phyloP scores from a whole-genome alignment of 331 rosid species.

The Erythrophleum ivorense region DNA sequence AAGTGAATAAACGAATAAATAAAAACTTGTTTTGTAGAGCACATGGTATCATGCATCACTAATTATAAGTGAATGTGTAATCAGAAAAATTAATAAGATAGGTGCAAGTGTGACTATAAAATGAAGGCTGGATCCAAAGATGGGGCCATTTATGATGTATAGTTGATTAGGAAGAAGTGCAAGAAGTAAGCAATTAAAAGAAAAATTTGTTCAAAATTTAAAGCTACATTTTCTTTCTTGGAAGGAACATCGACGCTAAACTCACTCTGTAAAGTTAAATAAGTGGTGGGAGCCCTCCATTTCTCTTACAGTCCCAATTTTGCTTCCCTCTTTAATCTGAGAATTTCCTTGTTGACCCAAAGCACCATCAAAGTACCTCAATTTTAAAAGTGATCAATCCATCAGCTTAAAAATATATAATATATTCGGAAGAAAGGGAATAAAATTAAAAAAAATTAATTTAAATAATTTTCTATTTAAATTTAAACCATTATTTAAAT shows the following conservation, averaged over 20 bases:
- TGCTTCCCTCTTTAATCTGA: slow-evolving; percentile 31
- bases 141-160: slow-evolving; percentile 43
- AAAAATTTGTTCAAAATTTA: slow-evolving; percentile 33
- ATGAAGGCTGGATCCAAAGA: neutral
- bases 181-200: neutral
- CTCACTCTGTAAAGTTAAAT: slow-evolving; percentile 52
- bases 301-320: slow-evolving; percentile 46
- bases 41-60: slow-evolving; percentile 4
- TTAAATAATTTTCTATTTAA: too few species aligned
- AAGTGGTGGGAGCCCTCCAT: slow-evolving; percentile 45
- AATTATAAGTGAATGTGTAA: neutral
- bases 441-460: neutral
- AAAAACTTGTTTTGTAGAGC: neutral
- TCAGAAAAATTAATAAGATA: neutral
- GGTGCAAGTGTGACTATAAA: neutral
- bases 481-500: neutral
- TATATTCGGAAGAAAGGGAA: neutral
- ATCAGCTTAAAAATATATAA: neutral
- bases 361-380: neutral
- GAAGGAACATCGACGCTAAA: slow-evolving; percentile 55
- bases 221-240: slow-evolving; percentile 48
- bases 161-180: slow-evolving; percentile 34
- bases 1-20: neutral
- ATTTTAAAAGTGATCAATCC: neutral
- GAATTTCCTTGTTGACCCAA: neutral